phyloP scores from a whole-genome alignment of 176 grass and related monocot genomes.

The Alloteropsis semialata region DNA sequence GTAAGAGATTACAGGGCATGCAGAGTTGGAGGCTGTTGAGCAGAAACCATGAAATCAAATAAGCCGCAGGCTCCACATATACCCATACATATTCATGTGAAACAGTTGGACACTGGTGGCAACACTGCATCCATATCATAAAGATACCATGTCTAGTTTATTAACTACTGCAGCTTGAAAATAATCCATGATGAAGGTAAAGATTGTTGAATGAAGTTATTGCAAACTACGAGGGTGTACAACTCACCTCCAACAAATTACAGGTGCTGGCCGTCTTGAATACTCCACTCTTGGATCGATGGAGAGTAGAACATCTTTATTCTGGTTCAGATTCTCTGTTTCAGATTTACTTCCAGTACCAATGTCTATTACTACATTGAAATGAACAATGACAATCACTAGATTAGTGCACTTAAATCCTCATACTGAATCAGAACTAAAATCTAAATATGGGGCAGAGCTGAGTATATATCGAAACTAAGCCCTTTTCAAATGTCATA shows the following conservation, averaged over 20 bases:
- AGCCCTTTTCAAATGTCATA: neutral
- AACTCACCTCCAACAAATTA: slow-evolving; percentile 9
- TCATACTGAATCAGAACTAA: neutral
- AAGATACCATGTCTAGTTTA: neutral
- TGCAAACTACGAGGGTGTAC: neutral
- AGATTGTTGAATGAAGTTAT: neutral
- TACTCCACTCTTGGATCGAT: neutral
- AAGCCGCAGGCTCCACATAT: neutral
- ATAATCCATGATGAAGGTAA: neutral
- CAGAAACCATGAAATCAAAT: neutral
- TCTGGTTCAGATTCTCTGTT: neutral
- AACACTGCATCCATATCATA: neutral
- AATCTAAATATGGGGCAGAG: neutral
- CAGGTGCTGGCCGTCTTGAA: neutral
- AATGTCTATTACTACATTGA: neutral
- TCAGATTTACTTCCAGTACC: neutral
- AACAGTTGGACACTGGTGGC: neutral
- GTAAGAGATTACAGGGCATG: neutral
- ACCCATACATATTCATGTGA: neutral
- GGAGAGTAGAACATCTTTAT: neutral
- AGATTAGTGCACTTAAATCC: neutral
- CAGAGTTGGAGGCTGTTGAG: neutral
- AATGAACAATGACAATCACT: neutral
- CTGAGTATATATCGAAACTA: neutral
- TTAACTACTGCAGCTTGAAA: neutral